Evolutionary conservation across 1,284 basidiomycete genomes (phyloP).

Genomic region (Gymnopus androsaceus): DNA sequence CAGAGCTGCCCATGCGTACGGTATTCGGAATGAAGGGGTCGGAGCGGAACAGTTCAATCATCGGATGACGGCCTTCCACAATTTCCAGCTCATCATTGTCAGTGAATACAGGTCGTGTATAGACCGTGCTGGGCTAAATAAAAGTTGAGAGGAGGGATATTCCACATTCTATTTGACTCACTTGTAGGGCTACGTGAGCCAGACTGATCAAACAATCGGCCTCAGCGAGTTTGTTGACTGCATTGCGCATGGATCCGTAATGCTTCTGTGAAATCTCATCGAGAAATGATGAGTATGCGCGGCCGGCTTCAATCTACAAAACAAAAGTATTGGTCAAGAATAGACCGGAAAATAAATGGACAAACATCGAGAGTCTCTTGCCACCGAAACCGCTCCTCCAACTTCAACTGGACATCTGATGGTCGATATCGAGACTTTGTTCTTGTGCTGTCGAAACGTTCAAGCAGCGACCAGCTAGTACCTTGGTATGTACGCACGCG

Average conservation of each 20-base stretch:
- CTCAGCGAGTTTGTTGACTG: conserved; percentile 76
- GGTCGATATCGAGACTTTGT: conserved; percentile 81
- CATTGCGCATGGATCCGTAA: conserved; percentile 72
- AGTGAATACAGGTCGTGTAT: conserved; percentile 67
- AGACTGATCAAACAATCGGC: conserved; percentile 81
- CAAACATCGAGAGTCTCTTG: conserved; percentile 70
- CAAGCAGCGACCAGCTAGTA: conserved; percentile 12
- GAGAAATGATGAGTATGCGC: conserved; percentile 73
- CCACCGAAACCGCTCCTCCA: conserved; percentile 76
- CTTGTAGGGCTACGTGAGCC: conserved; percentile 69
- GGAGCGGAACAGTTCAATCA: conserved; percentile 75
- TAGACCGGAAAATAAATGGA: neutral
- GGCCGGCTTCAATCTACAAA: conserved; percentile 55
- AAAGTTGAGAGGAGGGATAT: neutral
- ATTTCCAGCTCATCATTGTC: conserved; percentile 65
- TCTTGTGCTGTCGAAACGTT: conserved; percentile 64
- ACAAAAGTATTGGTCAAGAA: neutral
- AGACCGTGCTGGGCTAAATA: conserved; percentile 43
- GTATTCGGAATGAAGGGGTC: conserved; percentile 84
- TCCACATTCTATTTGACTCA: conserved; percentile 22
- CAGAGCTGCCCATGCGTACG: conserved; percentile 52
- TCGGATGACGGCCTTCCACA: conserved; percentile 75
- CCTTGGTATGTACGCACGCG: conserved; percentile 59
- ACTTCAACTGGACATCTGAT: conserved; percentile 66
- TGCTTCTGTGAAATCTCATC: conserved; percentile 64